Evolutionary conservation across 306 rosid species (phyloP).

Genomic region (Lathyrus oleraceus): DNA sequence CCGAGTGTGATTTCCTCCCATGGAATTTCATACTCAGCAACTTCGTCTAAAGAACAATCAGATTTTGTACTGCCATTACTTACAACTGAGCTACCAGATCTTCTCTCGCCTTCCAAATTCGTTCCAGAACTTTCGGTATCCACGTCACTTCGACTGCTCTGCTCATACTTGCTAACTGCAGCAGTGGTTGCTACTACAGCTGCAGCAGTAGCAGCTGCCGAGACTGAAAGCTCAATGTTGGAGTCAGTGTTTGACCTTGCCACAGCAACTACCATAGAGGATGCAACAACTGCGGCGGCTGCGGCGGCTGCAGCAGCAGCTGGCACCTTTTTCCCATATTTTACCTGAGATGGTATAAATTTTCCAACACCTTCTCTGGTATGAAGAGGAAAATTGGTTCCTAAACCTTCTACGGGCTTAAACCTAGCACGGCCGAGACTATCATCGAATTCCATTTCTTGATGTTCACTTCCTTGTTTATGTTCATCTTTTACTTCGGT

Average conservation of each 20-base stretch:
- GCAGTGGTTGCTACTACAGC: slow-evolving; percentile 96
- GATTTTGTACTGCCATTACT: slow-evolving; percentile 78
- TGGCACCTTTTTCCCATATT: slow-evolving; percentile 70
- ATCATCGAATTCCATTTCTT: slow-evolving; percentile 43
- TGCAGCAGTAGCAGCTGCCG: slow-evolving; percentile 97
- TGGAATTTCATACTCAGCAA: slow-evolving; percentile 88
- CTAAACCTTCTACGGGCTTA: slow-evolving; percentile 66
- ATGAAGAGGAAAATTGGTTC: slow-evolving; percentile 42
- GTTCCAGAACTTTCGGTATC: slow-evolving; percentile 57
- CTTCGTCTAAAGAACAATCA: slow-evolving; percentile 72
- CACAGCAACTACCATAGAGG: slow-evolving; percentile 87
- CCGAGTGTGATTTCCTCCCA: slow-evolving; percentile 92
- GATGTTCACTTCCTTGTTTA: slow-evolving; percentile 43
- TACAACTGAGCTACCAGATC: slow-evolving; percentile 65
- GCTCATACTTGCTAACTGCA: slow-evolving; percentile 80
- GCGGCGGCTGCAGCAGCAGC: slow-evolving; percentile 93
- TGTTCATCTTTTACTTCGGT: slow-evolving; percentile 50
- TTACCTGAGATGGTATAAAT: slow-evolving; percentile 43
- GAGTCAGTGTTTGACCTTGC: slow-evolving; percentile 66
- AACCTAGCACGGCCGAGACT: slow-evolving; percentile 42
- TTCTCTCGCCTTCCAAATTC: slow-evolving; percentile 66
- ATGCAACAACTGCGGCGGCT: slow-evolving; percentile 92
- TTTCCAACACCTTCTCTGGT: not conserved
- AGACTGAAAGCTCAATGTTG: slow-evolving; percentile 77
- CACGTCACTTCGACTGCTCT: slow-evolving; percentile 62